Evolutionary conservation across 2,329 filamentous ascomycete genomes (phyloP).

Genomic region (Corinectria fuckeliana): DNA sequence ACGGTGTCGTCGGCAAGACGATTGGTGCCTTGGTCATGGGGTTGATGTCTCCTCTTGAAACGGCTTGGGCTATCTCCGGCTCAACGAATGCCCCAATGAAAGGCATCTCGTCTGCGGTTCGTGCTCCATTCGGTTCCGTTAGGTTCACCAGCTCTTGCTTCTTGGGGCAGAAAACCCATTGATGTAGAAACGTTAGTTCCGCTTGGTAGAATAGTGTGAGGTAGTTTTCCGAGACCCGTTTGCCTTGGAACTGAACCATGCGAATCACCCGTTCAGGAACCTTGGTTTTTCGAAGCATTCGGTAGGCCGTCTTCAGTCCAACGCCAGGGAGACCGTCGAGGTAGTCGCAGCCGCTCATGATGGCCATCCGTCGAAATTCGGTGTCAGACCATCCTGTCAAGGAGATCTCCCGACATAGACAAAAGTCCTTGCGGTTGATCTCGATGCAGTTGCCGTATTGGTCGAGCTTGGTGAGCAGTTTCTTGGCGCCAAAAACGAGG

Average conservation of each 20-base stretch:
- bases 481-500: slow-evolving; percentile 91
- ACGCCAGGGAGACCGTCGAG: slow-evolving; percentile 83
- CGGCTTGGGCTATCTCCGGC: slow-evolving; percentile 70
- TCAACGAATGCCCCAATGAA: slow-evolving; percentile 82
- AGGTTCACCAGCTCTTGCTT: slow-evolving; percentile 76
- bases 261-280: slow-evolving; percentile 82
- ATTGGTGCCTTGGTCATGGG: slow-evolving; percentile 83
- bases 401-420: slow-evolving; percentile 85
- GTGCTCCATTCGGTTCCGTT: slow-evolving; percentile 67
- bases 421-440: slow-evolving; percentile 88
- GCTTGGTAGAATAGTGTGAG: slow-evolving; percentile 82
- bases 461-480: slow-evolving; percentile 91
- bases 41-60: slow-evolving; percentile 83
- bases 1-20: slow-evolving; percentile 48
- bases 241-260: slow-evolving; percentile 87
- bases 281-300: slow-evolving; percentile 88
- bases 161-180: slow-evolving; percentile 89
- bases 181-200: slow-evolving; percentile 91
- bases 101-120: slow-evolving; percentile 73
- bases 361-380: slow-evolving; percentile 94
- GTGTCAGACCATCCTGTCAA: slow-evolving; percentile 90
- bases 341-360: slow-evolving; percentile 96
- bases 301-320: slow-evolving; percentile 92
- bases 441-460: slow-evolving; percentile 93
- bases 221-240: slow-evolving; percentile 84